These are phyloP conservation scores for Nannochloropsis gaditana DNA, from an alignment of 108 stramenopile species.

Conservation along the genomic window DNA sequence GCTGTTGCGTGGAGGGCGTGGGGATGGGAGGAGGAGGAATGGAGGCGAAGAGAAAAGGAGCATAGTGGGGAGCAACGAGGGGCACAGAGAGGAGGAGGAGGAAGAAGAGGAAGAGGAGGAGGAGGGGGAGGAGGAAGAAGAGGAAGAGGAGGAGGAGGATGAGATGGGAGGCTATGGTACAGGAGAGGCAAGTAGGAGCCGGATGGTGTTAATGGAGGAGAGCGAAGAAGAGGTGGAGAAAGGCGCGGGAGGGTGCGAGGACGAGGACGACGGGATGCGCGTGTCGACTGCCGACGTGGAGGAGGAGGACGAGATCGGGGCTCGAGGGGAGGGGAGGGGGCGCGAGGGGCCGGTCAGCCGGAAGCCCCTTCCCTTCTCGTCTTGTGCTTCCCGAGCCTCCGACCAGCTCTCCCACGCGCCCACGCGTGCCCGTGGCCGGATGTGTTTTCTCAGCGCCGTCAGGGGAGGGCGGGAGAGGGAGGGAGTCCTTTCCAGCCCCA, in stretches of 20 bases:
- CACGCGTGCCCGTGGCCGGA: too few species aligned
- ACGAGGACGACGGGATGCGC: background rate
- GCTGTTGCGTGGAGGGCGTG: background rate
- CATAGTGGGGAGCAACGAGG: background rate
- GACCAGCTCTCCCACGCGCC: too few species aligned
- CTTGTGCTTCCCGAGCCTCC: too few species aligned
- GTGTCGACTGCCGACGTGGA: background rate
- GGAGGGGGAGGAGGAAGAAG: background rate
- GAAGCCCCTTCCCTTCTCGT: too few species aligned
- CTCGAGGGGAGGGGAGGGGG: background rate
- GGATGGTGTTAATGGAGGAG: slow-evolving; percentile 4
- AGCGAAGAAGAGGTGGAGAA: background rate
- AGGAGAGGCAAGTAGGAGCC: background rate
- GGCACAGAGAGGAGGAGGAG: background rate
- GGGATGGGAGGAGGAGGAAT: background rate
- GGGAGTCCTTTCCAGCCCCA: too few species aligned
- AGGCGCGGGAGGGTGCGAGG: background rate
- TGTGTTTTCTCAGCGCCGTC: too few species aligned
- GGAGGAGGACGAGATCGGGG: background rate
- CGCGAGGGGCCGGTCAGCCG: background rate
- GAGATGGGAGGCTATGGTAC: background rate
- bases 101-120: background rate
- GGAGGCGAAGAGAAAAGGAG: background rate
- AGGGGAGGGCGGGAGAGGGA: too few species aligned
- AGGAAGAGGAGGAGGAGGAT: background rate